Evolutionary conservation across 2,329 filamentous ascomycete species (phyloP).

Genomic region (Rutstroemia sp.): DNA sequence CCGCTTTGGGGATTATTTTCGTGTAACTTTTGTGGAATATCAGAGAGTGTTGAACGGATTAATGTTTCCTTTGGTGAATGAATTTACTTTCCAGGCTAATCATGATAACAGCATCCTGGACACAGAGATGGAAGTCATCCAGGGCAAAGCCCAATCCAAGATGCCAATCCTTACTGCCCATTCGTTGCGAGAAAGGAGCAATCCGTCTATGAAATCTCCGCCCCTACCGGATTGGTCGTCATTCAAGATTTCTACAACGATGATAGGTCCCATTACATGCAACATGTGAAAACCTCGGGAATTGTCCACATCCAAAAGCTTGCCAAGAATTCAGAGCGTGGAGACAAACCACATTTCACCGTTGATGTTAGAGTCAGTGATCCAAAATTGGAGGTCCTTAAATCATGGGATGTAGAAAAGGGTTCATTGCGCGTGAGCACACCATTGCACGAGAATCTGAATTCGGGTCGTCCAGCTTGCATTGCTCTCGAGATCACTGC

Average conservation of each 20-base stretch:
- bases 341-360: slow-evolving; percentile 18
- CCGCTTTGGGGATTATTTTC: too few species aligned
- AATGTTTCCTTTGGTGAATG: neutral
- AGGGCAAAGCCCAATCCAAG: slow-evolving; percentile 9
- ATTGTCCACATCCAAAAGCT: slow-evolving; percentile 22
- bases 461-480: slow-evolving; percentile 15
- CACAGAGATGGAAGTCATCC: neutral
- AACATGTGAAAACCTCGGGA: slow-evolving; percentile 18
- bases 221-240: slow-evolving; percentile 16
- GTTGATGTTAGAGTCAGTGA: slow-evolving; percentile 23
- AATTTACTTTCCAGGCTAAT: neutral
- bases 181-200: slow-evolving; percentile 14
- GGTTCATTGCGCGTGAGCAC: slow-evolving; percentile 21
- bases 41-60: too few species aligned
- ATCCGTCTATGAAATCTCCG: slow-evolving; percentile 17
- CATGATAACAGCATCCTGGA: neutral
- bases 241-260: slow-evolving; percentile 18
- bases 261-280: slow-evolving; percentile 3
- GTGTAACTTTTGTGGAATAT: too few species aligned
- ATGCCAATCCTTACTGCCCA: slow-evolving; percentile 18
- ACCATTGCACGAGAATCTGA: slow-evolving; percentile 16
- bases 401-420: slow-evolving; percentile 17
- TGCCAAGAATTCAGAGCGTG: slow-evolving; percentile 15
- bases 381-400: slow-evolving; percentile 13
- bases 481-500: slow-evolving; percentile 26